Conservation (phyloP, 164 flowering plant genomes). For the Vitis amurensis region DNA sequence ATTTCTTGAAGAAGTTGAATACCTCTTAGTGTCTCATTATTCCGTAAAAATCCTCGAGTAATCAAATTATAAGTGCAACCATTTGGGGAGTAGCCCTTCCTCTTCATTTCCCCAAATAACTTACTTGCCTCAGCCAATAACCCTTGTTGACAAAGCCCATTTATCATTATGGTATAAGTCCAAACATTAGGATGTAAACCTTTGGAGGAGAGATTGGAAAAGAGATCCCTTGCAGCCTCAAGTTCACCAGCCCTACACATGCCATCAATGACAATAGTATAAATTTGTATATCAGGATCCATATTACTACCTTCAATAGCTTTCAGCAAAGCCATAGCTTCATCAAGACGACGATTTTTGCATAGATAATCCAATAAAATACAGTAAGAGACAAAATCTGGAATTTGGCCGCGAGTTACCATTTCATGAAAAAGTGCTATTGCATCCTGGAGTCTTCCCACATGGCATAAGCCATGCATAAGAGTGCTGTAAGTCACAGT, state of each 20-base stretch:
- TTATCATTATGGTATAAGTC: conserved; percentile 22
- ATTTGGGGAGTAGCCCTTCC: conserved; percentile 18
- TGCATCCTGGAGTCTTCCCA: conserved; percentile 4
- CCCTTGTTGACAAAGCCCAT: conserved; percentile 19
- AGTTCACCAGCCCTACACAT: conserved; percentile 9
- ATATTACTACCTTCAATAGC: not conserved
- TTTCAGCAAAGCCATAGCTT: not conserved
- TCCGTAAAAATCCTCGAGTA: not conserved
- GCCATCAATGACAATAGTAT: not conserved
- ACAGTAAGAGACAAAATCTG: not conserved
- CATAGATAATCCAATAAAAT: conserved; percentile 7
- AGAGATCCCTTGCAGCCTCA: conserved; percentile 5
- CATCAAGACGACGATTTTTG: not conserved
- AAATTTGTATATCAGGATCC: not conserved
- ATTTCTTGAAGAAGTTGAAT: too few species aligned
- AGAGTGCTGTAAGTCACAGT: not conserved
- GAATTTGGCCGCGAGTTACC: not conserved
- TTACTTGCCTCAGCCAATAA: conserved; percentile 9
- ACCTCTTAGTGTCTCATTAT: too few species aligned
- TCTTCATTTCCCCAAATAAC: conserved; percentile 18
- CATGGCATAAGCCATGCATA: not conserved
- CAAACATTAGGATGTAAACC: conserved; percentile 5
- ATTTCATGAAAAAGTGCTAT: conserved; percentile 3
- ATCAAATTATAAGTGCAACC: conserved; percentile 16
- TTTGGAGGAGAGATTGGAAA: not conserved